A percentile compares a stretch with the other conserved stretches of the same genome.
Conservation (phyloP, 2,329 filamentous ascomycete species). For the Cercospora nicotianae region DNA sequence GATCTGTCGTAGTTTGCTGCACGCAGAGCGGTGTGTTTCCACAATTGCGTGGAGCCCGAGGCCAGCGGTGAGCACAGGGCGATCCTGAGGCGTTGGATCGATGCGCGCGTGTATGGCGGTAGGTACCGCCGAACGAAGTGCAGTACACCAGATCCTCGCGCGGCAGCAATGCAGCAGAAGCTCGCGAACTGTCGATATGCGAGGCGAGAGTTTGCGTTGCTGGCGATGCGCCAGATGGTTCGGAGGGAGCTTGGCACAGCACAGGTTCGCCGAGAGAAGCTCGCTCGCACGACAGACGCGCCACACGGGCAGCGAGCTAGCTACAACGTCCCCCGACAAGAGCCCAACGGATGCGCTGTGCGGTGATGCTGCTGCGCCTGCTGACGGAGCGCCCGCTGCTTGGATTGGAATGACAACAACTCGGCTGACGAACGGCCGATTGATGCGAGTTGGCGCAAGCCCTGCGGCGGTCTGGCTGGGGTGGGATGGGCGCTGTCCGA, state of each 20-base stretch:
- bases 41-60: slow-evolving; percentile 20
- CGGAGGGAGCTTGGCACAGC: slow-evolving; percentile 5
- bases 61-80: slow-evolving; percentile 20
- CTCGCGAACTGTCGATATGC: slow-evolving; percentile 7
- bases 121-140: not conserved
- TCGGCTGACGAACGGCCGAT: not conserved
- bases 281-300: not conserved
- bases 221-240: slow-evolving; percentile 1
- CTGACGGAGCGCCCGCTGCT: not conserved
- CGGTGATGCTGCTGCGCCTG: not conserved
- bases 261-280: not conserved
- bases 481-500: not conserved
- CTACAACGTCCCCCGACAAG: not conserved
- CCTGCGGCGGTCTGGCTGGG: not conserved
- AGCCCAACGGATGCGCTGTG: slow-evolving; percentile 8
- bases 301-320: not conserved
- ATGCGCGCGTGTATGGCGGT: slow-evolving; percentile 7
- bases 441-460: slow-evolving; percentile 1
- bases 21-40: slow-evolving; percentile 27
- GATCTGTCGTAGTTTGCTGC: slow-evolving; percentile 27
- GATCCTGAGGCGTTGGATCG: slow-evolving; percentile 15
- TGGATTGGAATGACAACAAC: not conserved
- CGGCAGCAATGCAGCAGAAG: not conserved
- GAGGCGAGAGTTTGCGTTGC: slow-evolving; percentile 11
- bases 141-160: not conserved